Percentiles rank a stretch among this genome's conserved stretches.
These are phyloP conservation scores for Apiospora aurea DNA, from an alignment of 2,329 filamentous ascomycete genomes.

Conservation along the genomic window DNA sequence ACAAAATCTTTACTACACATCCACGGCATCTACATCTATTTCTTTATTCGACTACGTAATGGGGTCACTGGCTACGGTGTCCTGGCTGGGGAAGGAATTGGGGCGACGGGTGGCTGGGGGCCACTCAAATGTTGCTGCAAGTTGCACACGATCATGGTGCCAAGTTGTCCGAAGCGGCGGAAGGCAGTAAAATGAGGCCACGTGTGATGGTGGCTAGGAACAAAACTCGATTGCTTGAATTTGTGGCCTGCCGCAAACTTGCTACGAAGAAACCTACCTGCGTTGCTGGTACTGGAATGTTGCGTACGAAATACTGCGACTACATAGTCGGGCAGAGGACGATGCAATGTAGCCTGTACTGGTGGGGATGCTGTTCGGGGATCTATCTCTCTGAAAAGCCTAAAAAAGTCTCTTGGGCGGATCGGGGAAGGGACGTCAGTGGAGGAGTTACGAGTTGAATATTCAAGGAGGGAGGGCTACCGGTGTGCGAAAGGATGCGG, in stretches of 20 bases:
- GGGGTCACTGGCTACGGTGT: background rate
- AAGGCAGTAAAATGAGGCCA: background rate
- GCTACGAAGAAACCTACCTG: background rate
- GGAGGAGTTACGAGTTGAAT: constrained; percentile 13
- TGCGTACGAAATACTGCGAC: background rate
- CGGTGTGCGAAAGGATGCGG: background rate
- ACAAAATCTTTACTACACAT: constrained; percentile 15
- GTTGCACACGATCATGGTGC: background rate
- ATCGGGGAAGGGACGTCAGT: background rate
- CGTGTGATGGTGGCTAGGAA: background rate
- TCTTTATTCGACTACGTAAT: constrained; percentile 9
- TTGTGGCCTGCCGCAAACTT: background rate
- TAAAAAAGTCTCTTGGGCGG: background rate
- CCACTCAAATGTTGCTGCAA: background rate
- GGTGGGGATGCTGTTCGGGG: background rate
- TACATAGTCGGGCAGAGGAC: background rate
- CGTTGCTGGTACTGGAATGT: background rate
- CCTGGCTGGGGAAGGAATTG: background rate
- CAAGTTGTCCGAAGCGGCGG: background rate
- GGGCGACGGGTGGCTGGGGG: background rate
- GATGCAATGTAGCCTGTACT: background rate
- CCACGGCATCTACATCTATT: constrained; percentile 14
- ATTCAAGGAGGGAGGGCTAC: background rate
- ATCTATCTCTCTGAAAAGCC: background rate
- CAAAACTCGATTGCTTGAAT: background rate